Percentiles rank a stretch among this genome's conserved stretches.
Evolutionary conservation across 2,329 filamentous ascomycete species (phyloP).

Genomic region (Paraphaeosphaeria sporulosa): DNA sequence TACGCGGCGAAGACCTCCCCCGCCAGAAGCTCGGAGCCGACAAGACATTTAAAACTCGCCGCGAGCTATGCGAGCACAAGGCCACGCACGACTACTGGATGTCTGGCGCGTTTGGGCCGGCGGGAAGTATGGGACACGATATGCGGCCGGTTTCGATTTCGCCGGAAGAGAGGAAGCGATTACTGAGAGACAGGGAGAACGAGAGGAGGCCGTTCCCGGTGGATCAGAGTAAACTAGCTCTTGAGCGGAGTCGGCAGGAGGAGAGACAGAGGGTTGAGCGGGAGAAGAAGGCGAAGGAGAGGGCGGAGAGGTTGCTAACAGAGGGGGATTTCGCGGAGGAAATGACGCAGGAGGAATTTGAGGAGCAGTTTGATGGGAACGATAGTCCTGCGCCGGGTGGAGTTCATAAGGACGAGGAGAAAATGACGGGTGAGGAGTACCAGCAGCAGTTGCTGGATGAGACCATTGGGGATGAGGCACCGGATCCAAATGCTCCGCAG

Average conservation of each 20-base stretch:
- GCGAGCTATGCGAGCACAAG: neutral
- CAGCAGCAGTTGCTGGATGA: neutral
- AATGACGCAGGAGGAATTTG: neutral
- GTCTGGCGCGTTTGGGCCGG: neutral
- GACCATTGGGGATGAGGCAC: too few relatives aligned
- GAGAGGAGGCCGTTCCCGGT: neutral
- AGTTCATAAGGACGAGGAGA: neutral
- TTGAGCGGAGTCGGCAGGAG: neutral
- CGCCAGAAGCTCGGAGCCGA: neutral
- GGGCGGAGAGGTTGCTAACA: neutral
- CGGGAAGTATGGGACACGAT: neutral
- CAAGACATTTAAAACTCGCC: neutral
- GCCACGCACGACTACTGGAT: conserved; percentile 3
- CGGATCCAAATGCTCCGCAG: too few relatives aligned
- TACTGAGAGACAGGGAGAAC: neutral
- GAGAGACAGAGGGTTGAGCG: neutral
- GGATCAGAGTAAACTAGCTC: neutral
- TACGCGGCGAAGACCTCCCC: neutral
- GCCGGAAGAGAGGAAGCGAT: neutral
- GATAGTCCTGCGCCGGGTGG: neutral
- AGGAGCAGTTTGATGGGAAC: neutral
- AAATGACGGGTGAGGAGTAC: neutral
- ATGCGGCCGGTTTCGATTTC: neutral
- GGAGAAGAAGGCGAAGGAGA: neutral
- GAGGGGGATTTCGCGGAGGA: neutral